Percentiles rank a stretch among this genome's conserved stretches.
phyloP scores from a whole-genome alignment of 768 basidiomycete species.

The Rhizopogon vesiculosus region DNA sequence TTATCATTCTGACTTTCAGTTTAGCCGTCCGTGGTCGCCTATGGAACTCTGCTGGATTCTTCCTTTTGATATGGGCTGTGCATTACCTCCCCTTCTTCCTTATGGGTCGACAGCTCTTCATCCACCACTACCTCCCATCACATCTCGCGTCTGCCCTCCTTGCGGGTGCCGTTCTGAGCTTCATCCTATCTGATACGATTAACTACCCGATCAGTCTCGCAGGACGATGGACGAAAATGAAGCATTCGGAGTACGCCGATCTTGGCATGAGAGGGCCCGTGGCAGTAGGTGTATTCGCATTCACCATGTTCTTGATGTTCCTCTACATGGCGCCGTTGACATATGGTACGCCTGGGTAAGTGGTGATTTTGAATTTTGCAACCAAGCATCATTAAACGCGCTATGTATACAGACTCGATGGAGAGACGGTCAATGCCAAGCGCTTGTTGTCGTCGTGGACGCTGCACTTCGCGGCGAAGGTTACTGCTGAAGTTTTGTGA shows the following conservation, averaged over 20 bases:
- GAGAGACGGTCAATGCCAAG: slow-evolving; percentile 79
- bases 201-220: slow-evolving; percentile 84
- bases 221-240: slow-evolving; percentile 61
- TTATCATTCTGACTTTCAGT: slow-evolving; percentile 1
- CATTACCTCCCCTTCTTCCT: slow-evolving; percentile 98
- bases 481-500: slow-evolving; percentile 34
- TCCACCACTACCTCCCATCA: slow-evolving; percentile 97
- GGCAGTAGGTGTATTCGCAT: slow-evolving; percentile 50
- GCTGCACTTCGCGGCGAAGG: slow-evolving; percentile 84
- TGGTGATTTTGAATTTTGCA: slow-evolving; percentile 10
- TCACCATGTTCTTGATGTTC: slow-evolving; percentile 62
- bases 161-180: slow-evolving; percentile 89
- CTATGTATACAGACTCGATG: slow-evolving; percentile 57
- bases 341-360: slow-evolving; percentile 95
- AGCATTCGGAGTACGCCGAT: slow-evolving; percentile 57
- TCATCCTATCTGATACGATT: slow-evolving; percentile 83
- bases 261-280: slow-evolving; percentile 74
- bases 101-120: slow-evolving; percentile 94
- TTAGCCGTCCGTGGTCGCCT: slow-evolving; percentile 88
- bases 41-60: slow-evolving; percentile 95
- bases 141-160: slow-evolving; percentile 91
- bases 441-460: slow-evolving; percentile 89
- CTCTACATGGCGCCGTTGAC: slow-evolving; percentile 85
- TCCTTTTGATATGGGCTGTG: slow-evolving; percentile 89
- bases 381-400: slow-evolving; percentile 11